phyloP scores from a whole-genome alignment of 305 asterid genomes.

The Fraxinus baroniana region DNA sequence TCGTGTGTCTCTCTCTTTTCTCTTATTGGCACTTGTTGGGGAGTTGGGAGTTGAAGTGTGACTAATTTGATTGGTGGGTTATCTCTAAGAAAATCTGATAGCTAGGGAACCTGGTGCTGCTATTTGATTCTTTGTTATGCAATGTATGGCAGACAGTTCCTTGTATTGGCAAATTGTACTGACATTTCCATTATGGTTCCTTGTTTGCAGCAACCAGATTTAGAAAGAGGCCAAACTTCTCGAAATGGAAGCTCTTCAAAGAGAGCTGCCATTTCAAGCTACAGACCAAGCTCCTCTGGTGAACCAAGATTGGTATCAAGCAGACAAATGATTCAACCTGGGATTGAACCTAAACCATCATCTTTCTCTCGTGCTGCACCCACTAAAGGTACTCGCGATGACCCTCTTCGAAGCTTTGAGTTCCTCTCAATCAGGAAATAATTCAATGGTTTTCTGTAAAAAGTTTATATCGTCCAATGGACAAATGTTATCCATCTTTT shows the following conservation, averaged over 20 bases:
- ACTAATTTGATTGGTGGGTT: neutral
- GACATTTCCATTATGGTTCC: neutral
- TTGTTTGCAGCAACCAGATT: constrained; percentile 42
- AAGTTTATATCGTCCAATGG: constrained; percentile 12
- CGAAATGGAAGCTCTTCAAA: constrained; percentile 48
- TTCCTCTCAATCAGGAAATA: constrained; percentile 89
- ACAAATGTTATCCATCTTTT: constrained; percentile 5
- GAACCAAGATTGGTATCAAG: constrained; percentile 65
- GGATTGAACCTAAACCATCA: constrained; percentile 53
- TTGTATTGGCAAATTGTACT: neutral
- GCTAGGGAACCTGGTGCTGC: neutral
- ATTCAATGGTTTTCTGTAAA: constrained; percentile 24
- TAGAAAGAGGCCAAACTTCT: constrained; percentile 43
- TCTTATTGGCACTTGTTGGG: neutral
- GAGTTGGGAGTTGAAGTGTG: neutral
- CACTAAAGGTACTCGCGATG: constrained; percentile 65
- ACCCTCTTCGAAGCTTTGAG: constrained; percentile 94
- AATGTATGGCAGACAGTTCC: neutral
- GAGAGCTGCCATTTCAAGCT: constrained; percentile 35
- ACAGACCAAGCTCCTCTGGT: constrained; percentile 69
- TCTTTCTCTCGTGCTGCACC: constrained; percentile 55
- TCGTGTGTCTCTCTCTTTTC: neutral
- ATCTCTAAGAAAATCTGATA: neutral
- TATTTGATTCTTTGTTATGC: neutral
- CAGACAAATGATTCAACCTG: constrained; percentile 59